Base-by-base conservation (phyloP, 1,284 basidiomycete species). In the Apiotrichum brassicae region DNA sequence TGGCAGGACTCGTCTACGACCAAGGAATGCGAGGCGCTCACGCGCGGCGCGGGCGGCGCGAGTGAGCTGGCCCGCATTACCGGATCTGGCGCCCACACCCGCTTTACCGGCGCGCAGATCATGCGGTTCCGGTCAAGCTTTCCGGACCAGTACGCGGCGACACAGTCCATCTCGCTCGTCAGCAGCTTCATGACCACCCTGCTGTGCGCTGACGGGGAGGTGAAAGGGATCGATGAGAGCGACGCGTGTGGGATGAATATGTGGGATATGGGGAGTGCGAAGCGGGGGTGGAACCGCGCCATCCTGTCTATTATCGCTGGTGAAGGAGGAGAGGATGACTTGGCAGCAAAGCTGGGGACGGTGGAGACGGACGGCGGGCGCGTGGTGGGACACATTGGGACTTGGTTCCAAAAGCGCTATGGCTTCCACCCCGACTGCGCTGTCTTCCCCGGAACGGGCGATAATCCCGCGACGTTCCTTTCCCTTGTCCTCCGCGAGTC, bases 231-330 rank as follows among this genome's bases (percentile, higher is more conserved):
- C 40, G 73, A 74, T 46, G 72, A 72, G 61, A 62, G 59, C 26
- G 90, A 93, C 68, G 89, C 88, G 2, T 90, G 87, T 63, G 90
- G 90, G 0, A 93, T 91, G 89, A 93, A 92, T 67, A 74, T 93
- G 38, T 76, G 74, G 66, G 68, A 74, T 56, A 85, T 86, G 82
- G 75, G 86, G 57, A 78, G 84, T 25, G 66, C 81, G 34, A 78
- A 81, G 13, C 80, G 82, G 71, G 81, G 81, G 65, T 88, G 84
- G 86, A 78, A 83, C 57, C 76, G 82, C 54, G 59, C 72, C 40
- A 70, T 86, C 40, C 75, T 86, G 23, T 75, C 81, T 16, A 76
- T 78, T 22, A 55, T 67, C 19, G 63, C 57, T 23, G 59, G 63
- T 6, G 50, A 40, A 19, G 26, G 32, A 40, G 83, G 81, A 56